Evolutionary conservation across 2,329 filamentous ascomycete genomes (phyloP), one percentile per base, ranked within the genome.

Genomic region (Eutypa lata): DNA sequence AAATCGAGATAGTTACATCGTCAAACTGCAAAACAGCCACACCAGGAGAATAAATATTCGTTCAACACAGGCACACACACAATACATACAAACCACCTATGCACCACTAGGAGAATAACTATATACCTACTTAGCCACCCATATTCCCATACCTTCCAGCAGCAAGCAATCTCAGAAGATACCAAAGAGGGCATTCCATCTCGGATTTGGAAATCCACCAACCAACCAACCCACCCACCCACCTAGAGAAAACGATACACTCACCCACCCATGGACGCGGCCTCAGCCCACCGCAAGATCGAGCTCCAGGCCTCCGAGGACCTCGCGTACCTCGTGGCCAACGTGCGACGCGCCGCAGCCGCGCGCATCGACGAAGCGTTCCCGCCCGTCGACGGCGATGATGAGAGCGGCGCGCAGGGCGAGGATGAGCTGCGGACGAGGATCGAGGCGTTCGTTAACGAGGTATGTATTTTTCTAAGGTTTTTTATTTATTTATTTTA

Each of bases 251-350:
- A 18, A 14, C 1, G 16, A 16, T 37, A 19, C 37, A 19, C n/a
- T 7, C 35, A 38, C 13, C 3, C 35, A 38, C 10, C 26, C 26
- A 64, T 64, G 60, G 61, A 64, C 38, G 57, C 60, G 16, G 55
- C 62, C 22, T 61, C 53, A 14, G 35, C 35, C 43, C 84, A 91
- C 71, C 86, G 89, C 68, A 88, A 86, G 73, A 88, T 93, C 68
- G 89, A 92, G 73, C 83, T 93, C 49, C 89, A 92, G 73, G 80
- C 82, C n/a, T 82, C 84, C 42, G 83, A 87, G 47, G 89, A 93
- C 71, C 78, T 92, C 33, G 73, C 79, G 52, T 89, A 86, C 71
- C 80, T 93, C 26, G 79, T 89, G 61, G 73, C 79, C 58, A 89
- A 89, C 65, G 82, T 90, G 57, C 84, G 85, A 65, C 79, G 79